A percentile compares a stretch with the other conserved stretches of the same genome.
phyloP scores from a whole-genome alignment of 2,329 filamentous ascomycete genomes.

The Ophiocordyceps camponoti-saundersi region DNA sequence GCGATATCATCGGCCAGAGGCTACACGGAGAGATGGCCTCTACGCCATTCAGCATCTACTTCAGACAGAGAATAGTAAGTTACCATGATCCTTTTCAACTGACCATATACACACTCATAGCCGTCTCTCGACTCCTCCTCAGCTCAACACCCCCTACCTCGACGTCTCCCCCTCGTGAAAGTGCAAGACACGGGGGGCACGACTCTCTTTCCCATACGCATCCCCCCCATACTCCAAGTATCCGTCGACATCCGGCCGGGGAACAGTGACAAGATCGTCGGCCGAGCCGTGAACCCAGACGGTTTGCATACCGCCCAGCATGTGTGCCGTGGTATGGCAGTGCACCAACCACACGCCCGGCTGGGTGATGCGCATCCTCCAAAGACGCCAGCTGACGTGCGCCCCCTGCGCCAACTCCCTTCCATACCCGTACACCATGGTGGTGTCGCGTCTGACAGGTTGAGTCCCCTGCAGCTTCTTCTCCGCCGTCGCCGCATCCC shows the following conservation, averaged over 20 bases:
- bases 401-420: constrained; percentile 9
- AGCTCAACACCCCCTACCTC: no score
- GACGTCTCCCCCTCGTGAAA: not conserved
- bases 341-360: constrained; percentile 44
- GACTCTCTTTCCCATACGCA: constrained; percentile 22
- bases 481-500: constrained; percentile 1
- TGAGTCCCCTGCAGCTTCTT: constrained; percentile 2
- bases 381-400: constrained; percentile 40
- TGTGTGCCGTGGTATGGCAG: constrained; percentile 40
- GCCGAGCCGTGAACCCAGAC: not conserved
- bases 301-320: constrained; percentile 25
- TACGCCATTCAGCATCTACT: no score
- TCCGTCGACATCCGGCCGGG: constrained; percentile 6
- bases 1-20: no score
- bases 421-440: constrained; percentile 7
- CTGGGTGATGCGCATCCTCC: constrained; percentile 29
- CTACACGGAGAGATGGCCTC: no score
- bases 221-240: constrained; percentile 27
- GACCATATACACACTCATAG: no score
- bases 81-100: no score
- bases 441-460: constrained; percentile 26
- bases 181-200: not conserved
- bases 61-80: no score
- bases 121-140: no score
- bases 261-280: not conserved